Conservation (phyloP, 805 yeast species). For the Hanseniaspora guilliermondii region DNA sequence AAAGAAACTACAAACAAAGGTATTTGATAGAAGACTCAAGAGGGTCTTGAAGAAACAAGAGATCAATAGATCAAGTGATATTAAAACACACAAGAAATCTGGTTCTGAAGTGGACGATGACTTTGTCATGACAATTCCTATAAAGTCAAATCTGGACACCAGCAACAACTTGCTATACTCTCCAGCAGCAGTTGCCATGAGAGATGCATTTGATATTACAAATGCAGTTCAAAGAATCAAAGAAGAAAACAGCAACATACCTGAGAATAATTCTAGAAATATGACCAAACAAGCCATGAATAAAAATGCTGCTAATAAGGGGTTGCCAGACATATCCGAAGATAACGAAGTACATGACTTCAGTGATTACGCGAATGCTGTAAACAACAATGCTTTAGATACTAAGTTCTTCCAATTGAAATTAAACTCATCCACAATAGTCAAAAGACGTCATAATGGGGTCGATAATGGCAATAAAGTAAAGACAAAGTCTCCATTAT, state of each 20-base stretch:
- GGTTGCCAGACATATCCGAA: conserved; percentile 4
- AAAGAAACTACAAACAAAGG: background rate
- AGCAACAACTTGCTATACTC: conserved; percentile 32
- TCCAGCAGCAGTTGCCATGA: conserved; percentile 68
- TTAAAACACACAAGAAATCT: conserved; percentile 7
- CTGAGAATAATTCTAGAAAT: background rate
- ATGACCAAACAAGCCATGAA: background rate
- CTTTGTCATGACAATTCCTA: conserved; percentile 20
- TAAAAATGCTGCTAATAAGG: background rate
- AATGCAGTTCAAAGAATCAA: conserved; percentile 75
- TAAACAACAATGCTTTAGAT: conserved; percentile 16
- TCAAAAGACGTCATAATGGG: conserved; percentile 30
- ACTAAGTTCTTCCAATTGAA: conserved; percentile 28
- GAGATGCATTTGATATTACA: conserved; percentile 77
- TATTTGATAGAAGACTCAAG: conserved; percentile 11
- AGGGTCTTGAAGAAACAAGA: conserved; percentile 14
- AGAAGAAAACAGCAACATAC: conserved; percentile 28
- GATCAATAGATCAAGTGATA: conserved; percentile 8
- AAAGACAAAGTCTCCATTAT: conserved; percentile 1
- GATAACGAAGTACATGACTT: background rate
- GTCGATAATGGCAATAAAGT: background rate
- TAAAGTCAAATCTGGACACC: conserved; percentile 15
- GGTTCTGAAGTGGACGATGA: conserved; percentile 15
- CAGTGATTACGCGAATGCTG: conserved; percentile 9
- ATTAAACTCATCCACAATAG: conserved; percentile 31